Base-by-base conservation (phyloP, 352 stramenopile genomes). In the Globisporangium apiculatum region DNA sequence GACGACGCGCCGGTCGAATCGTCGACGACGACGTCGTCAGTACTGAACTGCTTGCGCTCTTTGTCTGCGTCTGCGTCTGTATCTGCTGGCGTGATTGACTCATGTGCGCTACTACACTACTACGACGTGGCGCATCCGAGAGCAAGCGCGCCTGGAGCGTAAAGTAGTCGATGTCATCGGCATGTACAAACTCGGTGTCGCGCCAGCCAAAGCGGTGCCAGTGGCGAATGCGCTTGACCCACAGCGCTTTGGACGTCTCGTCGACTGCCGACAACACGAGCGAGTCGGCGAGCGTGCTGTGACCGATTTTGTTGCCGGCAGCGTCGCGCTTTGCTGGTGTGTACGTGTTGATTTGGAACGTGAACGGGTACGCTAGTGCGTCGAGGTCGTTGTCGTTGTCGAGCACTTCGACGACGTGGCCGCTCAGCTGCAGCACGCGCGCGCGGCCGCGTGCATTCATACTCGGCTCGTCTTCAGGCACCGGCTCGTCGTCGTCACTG, bases 141-240 rank as follows among this genome's bases (percentile, higher is more conserved):
- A 66, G 54, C 66, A 69, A 46, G 52, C 61, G 59, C 47, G 69
- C 51, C 18, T 84, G 66, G 8, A 91, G 76, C 38, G 63, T 58
- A 17, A 67, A 51, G 4, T 66, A 57, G 54, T 88, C 78, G 36
- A 60, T 61, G 37, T 66, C 67, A 7, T 68, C 64, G 0, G 73
- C 81, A 1, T 60, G 56, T 38, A 91, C 68, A 17, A 73, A 59
- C 50, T 67, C 64, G 0, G 73, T 78, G 7, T 87, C 81, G 50
- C 75, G 66, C 81, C 81, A 91, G 35, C 76, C 81, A 53, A 83
- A 89, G 50, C 78, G 78, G 24, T 83, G 83, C 81, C 81, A 91
- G 38, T 72, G 64, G 17, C 68, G 68, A 57, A 91, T 72, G 42
- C 75, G 77, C 62, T 84, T 80, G 40, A 91, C 69, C 81, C 81